Conservation (phyloP, 176 grass and related monocot genomes). For the Aegilops bicornis region DNA sequence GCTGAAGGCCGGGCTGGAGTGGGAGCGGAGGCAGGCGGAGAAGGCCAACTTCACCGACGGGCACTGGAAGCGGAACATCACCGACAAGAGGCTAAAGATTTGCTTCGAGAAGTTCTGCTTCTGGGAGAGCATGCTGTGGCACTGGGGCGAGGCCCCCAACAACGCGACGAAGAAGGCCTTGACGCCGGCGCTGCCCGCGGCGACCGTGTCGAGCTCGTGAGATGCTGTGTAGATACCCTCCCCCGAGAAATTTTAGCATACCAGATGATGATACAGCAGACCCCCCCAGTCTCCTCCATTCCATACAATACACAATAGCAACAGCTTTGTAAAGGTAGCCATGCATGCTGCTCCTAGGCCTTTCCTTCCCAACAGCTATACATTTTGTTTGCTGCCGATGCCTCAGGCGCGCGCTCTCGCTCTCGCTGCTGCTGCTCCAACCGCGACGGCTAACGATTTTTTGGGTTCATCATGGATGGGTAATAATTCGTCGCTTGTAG, state of each 20-base stretch:
- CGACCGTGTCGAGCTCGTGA: slow-evolving; percentile 37
- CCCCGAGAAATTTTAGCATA: slow-evolving; percentile 38
- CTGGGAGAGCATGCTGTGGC: slow-evolving; percentile 95
- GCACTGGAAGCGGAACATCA: slow-evolving; percentile 74
- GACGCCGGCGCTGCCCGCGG: slow-evolving; percentile 2
- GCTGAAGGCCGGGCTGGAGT: slow-evolving; percentile 86
- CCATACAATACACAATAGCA: slow-evolving; percentile 45
- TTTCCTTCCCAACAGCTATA: slow-evolving; percentile 28
- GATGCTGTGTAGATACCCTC: slow-evolving; percentile 42
- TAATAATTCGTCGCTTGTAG: slow-evolving; percentile 55
- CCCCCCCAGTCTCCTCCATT: slow-evolving; percentile 24
- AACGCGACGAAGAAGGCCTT: slow-evolving; percentile 45
- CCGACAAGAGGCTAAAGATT: slow-evolving; percentile 59
- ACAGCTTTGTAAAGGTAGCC: slow-evolving; percentile 64
- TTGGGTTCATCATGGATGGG: slow-evolving; percentile 23
- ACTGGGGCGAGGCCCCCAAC: slow-evolving; percentile 78
- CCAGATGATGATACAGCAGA: slow-evolving; percentile 36
- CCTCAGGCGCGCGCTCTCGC: background rate
- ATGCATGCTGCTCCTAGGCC: slow-evolving; percentile 27
- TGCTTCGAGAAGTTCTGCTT: slow-evolving; percentile 92
- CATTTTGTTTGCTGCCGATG: slow-evolving; percentile 35
- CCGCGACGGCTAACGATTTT: slow-evolving; percentile 38
- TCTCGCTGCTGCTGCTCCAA: slow-evolving; percentile 13
- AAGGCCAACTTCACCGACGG: slow-evolving; percentile 77
- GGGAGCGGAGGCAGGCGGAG: slow-evolving; percentile 73